Evolutionary conservation across 2,329 filamentous ascomycete species (phyloP), one percentile per base, ranked within the genome.

Genomic region (Cladorrhinum sp.): DNA sequence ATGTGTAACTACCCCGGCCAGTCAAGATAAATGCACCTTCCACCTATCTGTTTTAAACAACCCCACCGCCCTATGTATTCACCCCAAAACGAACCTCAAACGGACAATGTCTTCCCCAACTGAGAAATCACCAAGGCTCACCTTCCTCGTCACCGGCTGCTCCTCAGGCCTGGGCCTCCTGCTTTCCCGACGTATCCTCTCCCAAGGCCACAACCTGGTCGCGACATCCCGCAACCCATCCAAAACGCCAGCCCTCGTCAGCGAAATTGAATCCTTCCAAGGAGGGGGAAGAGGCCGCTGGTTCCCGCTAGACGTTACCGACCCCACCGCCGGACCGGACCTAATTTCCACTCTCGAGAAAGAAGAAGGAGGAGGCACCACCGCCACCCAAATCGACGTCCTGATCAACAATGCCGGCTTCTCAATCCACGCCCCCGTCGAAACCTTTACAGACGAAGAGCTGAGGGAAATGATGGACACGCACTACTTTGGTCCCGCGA

Each of bases 381-480:
- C n/a, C n/a, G n/a, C n/a, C 32, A 25, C 16, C 2, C 57, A 55
- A 2, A 59, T 65, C n/a, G 64, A 65, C 20, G 60, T 65, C 2
- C 41, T 65, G 20, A 48, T 65, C 16, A 65, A 65, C 56, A 65
- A 61, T 27, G 64, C 64, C 13, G 64, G 62, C 1, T 59, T 56
- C 24, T 50, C 38, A 10, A 55, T 59, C 51, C 50, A 50, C 52
- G 23, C 16, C 18, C 36, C 50, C 6, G 50, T 7, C 16, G 55
- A 36, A 25, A 23, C n/a, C 3, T 52, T 36, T 16, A 18, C 32
- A 9, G 49, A 45, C 12, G 48, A 24, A 24, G 61, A 59, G 51
- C 55, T 38, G 24, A 25, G 23, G 41, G 60, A 24, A 56, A 64
- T 36, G 55, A 65, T 23, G 57, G 57, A 59, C 41, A 57, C n/a